A percentile compares a stretch with the other conserved stretches of the same genome.
phyloP scores from a whole-genome alignment of 306 rosid species.

The Trifolium fragiferum region DNA sequence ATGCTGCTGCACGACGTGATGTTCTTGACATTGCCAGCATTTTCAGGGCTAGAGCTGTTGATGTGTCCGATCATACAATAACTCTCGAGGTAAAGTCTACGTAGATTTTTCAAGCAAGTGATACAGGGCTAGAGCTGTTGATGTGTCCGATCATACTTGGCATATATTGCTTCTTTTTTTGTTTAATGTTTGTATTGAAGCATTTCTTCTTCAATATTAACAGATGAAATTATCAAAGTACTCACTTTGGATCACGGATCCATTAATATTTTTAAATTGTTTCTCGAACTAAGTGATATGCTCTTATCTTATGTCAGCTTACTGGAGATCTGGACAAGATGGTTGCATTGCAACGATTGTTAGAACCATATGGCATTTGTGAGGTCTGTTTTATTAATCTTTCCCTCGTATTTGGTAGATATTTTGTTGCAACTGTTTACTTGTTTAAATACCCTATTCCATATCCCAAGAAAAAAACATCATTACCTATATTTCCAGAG shows the following conservation, averaged over 20 bases:
- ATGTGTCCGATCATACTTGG: neutral
- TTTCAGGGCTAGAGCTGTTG: slow-evolving; percentile 83
- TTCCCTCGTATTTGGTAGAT: slow-evolving; percentile 22
- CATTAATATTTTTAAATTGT: slow-evolving; percentile 11
- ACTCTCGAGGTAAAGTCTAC: slow-evolving; percentile 74
- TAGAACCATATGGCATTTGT: slow-evolving; percentile 87
- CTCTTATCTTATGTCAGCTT: slow-evolving; percentile 52
- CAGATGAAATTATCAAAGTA: slow-evolving; percentile 16
- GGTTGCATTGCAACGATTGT: slow-evolving; percentile 86
- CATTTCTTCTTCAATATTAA: slow-evolving; percentile 25
- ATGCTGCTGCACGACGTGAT: slow-evolving; percentile 82
- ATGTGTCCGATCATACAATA: slow-evolving; percentile 81
- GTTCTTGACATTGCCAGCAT: slow-evolving; percentile 87
- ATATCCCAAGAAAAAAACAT: neutral
- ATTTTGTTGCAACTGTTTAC: slow-evolving; percentile 20
- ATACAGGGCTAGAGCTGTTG: too few species aligned
- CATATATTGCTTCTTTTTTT: neutral
- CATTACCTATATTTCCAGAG: neutral
- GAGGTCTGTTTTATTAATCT: slow-evolving; percentile 65
- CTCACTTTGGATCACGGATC: slow-evolving; percentile 1
- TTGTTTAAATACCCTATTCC: neutral
- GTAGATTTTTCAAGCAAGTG: slow-evolving; percentile 31
- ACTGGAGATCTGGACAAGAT: slow-evolving; percentile 88
- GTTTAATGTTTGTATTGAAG: slow-evolving; percentile 4
- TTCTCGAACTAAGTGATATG: slow-evolving; percentile 38